Evolutionary conservation across 768 basidiomycete genomes (phyloP), one percentile per base, ranked within the genome.

Genomic region (Russula griseocarnosa): DNA sequence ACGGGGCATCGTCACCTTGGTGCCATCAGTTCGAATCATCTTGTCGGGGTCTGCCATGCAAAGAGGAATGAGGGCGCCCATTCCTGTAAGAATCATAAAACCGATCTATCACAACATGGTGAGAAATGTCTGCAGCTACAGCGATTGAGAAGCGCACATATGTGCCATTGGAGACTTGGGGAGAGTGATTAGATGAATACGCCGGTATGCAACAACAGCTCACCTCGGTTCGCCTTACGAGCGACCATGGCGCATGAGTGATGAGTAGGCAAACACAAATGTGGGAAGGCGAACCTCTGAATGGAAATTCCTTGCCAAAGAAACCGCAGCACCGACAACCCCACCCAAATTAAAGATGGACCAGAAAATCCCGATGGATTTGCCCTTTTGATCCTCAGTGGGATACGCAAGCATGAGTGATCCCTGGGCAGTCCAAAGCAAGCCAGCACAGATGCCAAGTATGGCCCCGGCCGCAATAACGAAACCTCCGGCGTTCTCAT

Each of bases 341-440:
- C 86, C 86, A 32, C 90, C 90, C 24, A 91, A 65, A 69, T 92
- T 92, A 77, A 94, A 93, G 65, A 92, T 88, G 50, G 81, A 76
- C 91, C 91, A 93, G 76, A 92, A 93, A 52, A 90, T 83, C 46
- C 81, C 86, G 57, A 93, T 90, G 74, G 81, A 92, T 36, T 74
- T 76, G 18, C 90, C 90, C 73, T 93, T 93, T 72, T 92, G 83
- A 52, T 74, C 70, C 72, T 93, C 90, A 0, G 88, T 90, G 0
- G 90, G 88, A 73, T 93, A 93, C 5, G 88, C 83, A 73, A 94
- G 75, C 85, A 92, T 92, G 63, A 93, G 76, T 20, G 84, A 86
- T n/a, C 90, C 92, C 70, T 93, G 90, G 0, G 90, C 88, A 0
- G 90, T 87, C 91, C 91, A 92, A 9, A 92, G 76, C 50, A 93